Base-by-base conservation (phyloP, 495 filamentous ascomycete species). In the Lasiosphaeria miniovina region DNA sequence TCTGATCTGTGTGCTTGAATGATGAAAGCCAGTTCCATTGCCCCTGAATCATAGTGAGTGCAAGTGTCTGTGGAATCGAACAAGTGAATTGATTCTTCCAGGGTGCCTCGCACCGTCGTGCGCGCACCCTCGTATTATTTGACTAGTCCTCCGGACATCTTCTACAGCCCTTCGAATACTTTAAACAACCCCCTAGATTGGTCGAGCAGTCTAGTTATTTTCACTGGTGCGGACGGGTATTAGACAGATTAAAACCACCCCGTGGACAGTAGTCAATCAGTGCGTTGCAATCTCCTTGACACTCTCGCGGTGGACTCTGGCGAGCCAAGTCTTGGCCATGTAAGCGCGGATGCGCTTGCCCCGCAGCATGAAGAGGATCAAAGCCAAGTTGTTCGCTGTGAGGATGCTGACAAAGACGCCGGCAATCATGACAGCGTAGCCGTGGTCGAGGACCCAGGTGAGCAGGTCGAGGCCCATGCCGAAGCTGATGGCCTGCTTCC, bases 401-500 rank as follows among this genome's bases (percentile, higher is more conserved):
- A 86, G 55, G 11, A 86, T 74, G 0, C 65, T 77, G 34, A 75
- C 74, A 65, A 88, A 86, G 3, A 83, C 78, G 0, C 85, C 84
- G 5, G 80, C 74, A 65, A 88, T 84, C 17, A 86, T 78, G 10
- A 78, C 76, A 2, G 74, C 82, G 65, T 84, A 86, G 7, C 84
- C 85, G 17, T 70, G 66, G 55, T 78, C 62, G 66, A 81, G 53
- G 10, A 86, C 81, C 85, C 84, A 88, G 56, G 78, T 73, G 24
- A 88, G 69, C 49, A 88, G 61, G 59, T 83, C 79, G 17, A 82
- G 65, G 4, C 84, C 83, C 74, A 86, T 82, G 3, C 82, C 85
- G 61, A 88, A 86, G 53, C 74, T 79, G 50, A 88, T 84, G 4
- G 81, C 78, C 67, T 86, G 83, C 59, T 88, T 88, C n/a, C 85